Evolutionary conservation across 345 rosid species (phyloP), one percentile per base, ranked within the genome.

Genomic region (Hibiscus mutabilis): DNA sequence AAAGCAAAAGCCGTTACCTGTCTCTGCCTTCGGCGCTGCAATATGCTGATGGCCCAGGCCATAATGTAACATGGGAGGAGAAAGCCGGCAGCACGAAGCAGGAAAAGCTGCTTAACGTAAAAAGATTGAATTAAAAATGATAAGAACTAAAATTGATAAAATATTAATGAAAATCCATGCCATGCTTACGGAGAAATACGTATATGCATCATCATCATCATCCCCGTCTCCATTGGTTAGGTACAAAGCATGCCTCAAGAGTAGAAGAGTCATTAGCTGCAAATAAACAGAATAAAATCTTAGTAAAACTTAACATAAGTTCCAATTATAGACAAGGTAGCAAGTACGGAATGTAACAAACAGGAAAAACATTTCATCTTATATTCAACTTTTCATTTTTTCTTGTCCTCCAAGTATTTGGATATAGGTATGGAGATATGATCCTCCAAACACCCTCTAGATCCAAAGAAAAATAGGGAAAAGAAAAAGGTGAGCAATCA

Each of bases 1-100:
- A 33, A 61, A 60, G 15, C 6, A 24, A 14, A 8, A 29, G 15
- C 3, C 79, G 14, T 60, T 19, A 95, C 99, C 90, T 89, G 97
- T 86, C 97, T 86, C 76, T 90, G 97, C 76, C 98, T 86, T 21
- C 99, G 86, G 4, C 90, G 96, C 83, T 95, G 99, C 75, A 95
- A 76, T 73, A 92, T 84, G 76, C 96, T 87, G 35, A 95, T 87
- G 73, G 97, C 97, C 99, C 99, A 95, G 56, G 98, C 99, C 99
- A 92, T 95, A 68, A 95, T 89, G 76, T 92, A 95, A 78, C 99
- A 95, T 1, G 99, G 98, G 53, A 95, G 88, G 75, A 95, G 97
- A 83, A 95, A 95, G 64, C 96, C 94, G 8, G 90, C 98, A 7
- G 92, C 98, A 4, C 99, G 89, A 40, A 95, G 90, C 81, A 95